Conservation (phyloP, 257 asterid species). For the Coffea canephora region DNA sequence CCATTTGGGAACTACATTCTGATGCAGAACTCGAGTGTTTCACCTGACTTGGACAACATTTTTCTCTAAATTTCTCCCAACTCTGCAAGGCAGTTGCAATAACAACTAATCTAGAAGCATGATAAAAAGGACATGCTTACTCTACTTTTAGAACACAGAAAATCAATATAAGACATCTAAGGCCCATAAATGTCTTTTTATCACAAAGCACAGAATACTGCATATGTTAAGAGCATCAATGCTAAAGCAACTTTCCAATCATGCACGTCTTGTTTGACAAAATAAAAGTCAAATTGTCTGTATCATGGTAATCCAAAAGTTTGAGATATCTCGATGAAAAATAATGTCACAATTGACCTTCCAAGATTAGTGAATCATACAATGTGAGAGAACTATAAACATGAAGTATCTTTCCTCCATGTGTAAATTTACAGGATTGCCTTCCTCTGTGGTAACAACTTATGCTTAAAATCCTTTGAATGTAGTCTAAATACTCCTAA, state of each 20-base stretch:
- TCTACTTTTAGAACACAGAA: neutral
- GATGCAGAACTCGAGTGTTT: neutral
- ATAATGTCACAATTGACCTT: neutral
- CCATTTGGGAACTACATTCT: neutral
- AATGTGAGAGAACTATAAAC: neutral
- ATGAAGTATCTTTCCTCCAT: neutral
- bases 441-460: neutral
- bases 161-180: neutral
- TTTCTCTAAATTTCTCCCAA: neutral
- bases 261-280: neutral
- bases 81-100: neutral
- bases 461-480: neutral
- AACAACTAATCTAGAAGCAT: neutral
- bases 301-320: neutral
- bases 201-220: neutral
- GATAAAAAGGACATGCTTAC: neutral
- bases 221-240: neutral
- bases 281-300: neutral
- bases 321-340: neutral
- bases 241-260: neutral
- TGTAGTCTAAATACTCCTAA: neutral
- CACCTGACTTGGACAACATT: neutral
- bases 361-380: neutral
- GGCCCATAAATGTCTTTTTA: neutral
- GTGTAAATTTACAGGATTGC: neutral